A percentile compares a stretch with the other conserved stretches of the same genome.
Evolutionary conservation across 1,139 yeast species (phyloP).

Genomic region (Saccharomyces hybrid): DNA sequence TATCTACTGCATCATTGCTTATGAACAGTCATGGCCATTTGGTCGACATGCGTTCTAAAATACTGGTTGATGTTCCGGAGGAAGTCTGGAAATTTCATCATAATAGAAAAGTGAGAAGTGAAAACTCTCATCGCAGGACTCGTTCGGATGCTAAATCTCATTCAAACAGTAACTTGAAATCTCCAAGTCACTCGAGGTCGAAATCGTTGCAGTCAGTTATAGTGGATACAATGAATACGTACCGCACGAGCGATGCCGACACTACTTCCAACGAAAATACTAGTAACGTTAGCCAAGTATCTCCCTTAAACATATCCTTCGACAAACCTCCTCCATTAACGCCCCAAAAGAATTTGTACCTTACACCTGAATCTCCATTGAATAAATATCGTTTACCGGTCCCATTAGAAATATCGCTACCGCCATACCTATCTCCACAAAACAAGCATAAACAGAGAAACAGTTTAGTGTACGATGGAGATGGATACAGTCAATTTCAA

Average conservation of each 20-base stretch:
- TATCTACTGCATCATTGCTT: neutral
- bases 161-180: neutral
- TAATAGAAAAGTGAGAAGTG: neutral
- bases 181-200: slow-evolving; percentile 9
- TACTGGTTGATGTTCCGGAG: slow-evolving; percentile 27
- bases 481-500: slow-evolving; percentile 21
- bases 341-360: slow-evolving; percentile 18
- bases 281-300: slow-evolving; percentile 5
- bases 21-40: slow-evolving; percentile 17
- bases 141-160: neutral
- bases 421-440: slow-evolving; percentile 33
- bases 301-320: slow-evolving; percentile 9
- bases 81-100: slow-evolving; percentile 26
- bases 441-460: slow-evolving; percentile 24
- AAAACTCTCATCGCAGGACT: neutral
- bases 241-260: slow-evolving; percentile 2
- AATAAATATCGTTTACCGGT: slow-evolving; percentile 31
- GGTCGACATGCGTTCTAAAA: slow-evolving; percentile 26
- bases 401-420: slow-evolving; percentile 32
- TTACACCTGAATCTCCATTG: slow-evolving; percentile 32
- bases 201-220: slow-evolving; percentile 27
- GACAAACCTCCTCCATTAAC: neutral
- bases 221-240: slow-evolving; percentile 20
- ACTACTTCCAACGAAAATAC: neutral
- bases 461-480: slow-evolving; percentile 27